Percentiles rank a stretch among this genome's conserved stretches.
phyloP scores from a whole-genome alignment of 2,329 filamentous ascomycete species.

The Fusarium chaquense region DNA sequence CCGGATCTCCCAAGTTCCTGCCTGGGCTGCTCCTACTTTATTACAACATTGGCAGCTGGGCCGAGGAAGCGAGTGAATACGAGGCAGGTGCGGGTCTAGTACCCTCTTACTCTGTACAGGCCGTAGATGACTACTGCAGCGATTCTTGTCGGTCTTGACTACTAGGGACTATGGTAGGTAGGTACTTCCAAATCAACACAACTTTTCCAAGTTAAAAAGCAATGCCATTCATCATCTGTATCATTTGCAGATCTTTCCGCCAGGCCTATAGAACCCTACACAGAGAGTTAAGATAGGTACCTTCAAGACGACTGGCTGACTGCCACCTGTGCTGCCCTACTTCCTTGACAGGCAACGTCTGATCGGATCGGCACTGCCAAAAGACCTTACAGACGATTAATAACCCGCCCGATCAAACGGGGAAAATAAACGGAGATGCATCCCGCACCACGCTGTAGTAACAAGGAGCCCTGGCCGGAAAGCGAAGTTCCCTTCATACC shows the following conservation, averaged over 20 bases:
- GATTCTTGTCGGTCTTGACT: neutral
- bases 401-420: constrained; percentile 27
- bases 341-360: constrained; percentile 25
- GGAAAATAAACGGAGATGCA: constrained; percentile 30
- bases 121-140: neutral
- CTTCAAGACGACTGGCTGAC: neutral
- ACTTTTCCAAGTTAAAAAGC: neutral
- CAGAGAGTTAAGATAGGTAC: neutral
- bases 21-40: neutral
- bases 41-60: constrained; percentile 3
- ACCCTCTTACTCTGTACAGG: neutral
- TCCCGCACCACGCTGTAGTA: constrained; percentile 7
- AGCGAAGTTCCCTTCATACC: constrained; percentile 8
- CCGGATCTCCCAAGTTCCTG: constrained; percentile 2
- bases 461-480: constrained; percentile 14
- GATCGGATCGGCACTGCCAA: constrained; percentile 43
- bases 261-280: neutral
- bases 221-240: neutral
- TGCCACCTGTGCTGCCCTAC: neutral
- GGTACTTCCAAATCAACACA: neutral
- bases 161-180: neutral
- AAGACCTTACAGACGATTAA: constrained; percentile 27
- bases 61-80: constrained; percentile 29
- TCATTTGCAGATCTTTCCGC: neutral
- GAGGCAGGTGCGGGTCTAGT: constrained; percentile 33